phyloP scores from a whole-genome alignment of 129 eudicot genomes.

The Kitagawia praeruptora region DNA sequence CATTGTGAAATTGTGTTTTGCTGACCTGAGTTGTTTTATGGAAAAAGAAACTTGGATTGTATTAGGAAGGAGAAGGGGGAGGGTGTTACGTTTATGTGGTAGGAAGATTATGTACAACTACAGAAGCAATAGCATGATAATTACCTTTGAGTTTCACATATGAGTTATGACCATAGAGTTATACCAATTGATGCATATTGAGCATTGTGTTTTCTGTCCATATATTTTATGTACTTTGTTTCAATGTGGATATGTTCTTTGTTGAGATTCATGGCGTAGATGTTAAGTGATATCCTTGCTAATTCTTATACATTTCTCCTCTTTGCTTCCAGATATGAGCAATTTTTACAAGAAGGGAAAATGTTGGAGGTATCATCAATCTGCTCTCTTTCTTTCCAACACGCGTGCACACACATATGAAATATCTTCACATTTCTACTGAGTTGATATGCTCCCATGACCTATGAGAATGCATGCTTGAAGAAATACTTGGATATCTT shows the following conservation, averaged over 20 bases:
- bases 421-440: not conserved
- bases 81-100: too few species aligned
- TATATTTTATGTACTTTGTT: too few species aligned
- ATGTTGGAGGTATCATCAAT: slow-evolving; percentile 67
- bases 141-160: not conserved
- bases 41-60: too few species aligned
- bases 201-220: not conserved
- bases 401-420: not conserved
- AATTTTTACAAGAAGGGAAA: slow-evolving; percentile 75
- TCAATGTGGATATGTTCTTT: not conserved
- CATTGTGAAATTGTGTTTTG: not conserved
- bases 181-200: not conserved
- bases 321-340: slow-evolving; percentile 61
- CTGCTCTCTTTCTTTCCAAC: not conserved
- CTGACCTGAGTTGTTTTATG: not conserved
- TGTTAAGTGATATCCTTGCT: not conserved
- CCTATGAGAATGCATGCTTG: not conserved
- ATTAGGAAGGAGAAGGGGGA: not conserved
- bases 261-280: not conserved
- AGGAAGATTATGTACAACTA: not conserved
- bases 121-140: not conserved
- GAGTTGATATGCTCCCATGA: not conserved
- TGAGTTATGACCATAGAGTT: not conserved
- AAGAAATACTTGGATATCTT: not conserved
- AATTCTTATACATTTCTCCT: not conserved